Evolutionary conservation across 257 asterid species (phyloP).

Genomic region (Rhazya stricta): DNA sequence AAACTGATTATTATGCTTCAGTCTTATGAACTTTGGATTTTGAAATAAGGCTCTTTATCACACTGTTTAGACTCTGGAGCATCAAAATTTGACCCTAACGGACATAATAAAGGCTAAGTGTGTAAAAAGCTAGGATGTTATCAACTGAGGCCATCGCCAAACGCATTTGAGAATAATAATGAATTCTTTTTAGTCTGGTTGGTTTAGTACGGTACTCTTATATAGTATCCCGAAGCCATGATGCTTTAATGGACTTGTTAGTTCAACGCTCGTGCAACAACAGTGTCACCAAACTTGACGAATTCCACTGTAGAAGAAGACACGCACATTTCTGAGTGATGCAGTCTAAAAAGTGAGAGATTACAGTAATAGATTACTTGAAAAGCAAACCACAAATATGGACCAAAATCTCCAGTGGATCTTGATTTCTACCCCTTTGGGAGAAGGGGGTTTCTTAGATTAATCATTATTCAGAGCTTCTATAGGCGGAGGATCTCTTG

Average conservation of each 20-base stretch:
- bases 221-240: conserved; percentile 5
- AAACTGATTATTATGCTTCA: conserved; percentile 12
- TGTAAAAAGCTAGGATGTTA: neutral
- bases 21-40: neutral
- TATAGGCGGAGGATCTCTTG: conserved; percentile 22
- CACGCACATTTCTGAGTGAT: conserved; percentile 4
- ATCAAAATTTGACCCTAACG: conserved; percentile 3
- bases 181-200: conserved; percentile 1
- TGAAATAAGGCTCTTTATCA: too few relatives aligned
- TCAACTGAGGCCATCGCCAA: conserved; percentile 3
- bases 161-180: neutral
- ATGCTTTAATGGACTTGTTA: conserved; percentile 13
- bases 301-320: conserved; percentile 5
- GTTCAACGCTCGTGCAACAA: conserved; percentile 27
- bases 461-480: conserved; percentile 25
- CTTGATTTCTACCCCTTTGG: conserved; percentile 25
- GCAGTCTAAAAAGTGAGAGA: conserved; percentile 18
- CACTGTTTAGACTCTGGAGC: neutral
- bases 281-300: conserved; percentile 22
- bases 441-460: conserved; percentile 14
- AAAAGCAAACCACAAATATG: conserved; percentile 9
- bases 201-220: conserved; percentile 4
- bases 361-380: conserved; percentile 4
- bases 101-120: neutral
- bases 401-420: conserved; percentile 32